Evolutionary conservation across 164 flowering plant genomes (phyloP).

Genomic region (Warburgia ugandensis): DNA sequence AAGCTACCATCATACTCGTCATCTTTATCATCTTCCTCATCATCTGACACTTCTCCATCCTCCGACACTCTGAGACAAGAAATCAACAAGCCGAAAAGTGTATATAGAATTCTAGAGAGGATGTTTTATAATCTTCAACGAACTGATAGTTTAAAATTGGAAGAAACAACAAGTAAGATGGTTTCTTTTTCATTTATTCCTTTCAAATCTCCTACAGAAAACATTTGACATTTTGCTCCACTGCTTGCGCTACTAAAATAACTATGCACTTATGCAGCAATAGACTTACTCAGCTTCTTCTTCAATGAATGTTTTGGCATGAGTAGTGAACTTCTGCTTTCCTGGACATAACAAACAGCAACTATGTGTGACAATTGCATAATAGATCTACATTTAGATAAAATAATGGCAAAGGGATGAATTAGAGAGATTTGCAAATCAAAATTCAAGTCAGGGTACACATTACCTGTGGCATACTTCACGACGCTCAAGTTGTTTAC

Average conservation of each 20-base stretch:
- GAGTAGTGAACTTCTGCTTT: slow-evolving; percentile 22
- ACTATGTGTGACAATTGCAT: background rate
- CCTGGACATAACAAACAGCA: slow-evolving; percentile 29
- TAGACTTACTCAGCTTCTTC: slow-evolving; percentile 83
- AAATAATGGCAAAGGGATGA: background rate
- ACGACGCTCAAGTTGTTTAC: slow-evolving; percentile 10
- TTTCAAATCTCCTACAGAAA: no score
- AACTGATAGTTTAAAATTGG: no score
- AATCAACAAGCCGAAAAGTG: no score
- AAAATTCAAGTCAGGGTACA: background rate
- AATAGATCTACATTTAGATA: no score
- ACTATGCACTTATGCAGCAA: background rate
- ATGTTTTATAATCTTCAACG: no score
- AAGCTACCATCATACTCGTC: slow-evolving; percentile 64
- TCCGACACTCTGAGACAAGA: slow-evolving; percentile 83
- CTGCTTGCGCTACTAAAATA: background rate
- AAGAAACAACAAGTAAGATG: no score
- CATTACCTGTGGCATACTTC: slow-evolving; percentile 34
- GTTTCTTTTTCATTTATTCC: no score
- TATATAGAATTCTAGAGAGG: no score
- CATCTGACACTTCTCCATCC: slow-evolving; percentile 52
- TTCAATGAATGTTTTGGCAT: slow-evolving; percentile 52
- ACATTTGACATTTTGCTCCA: no score
- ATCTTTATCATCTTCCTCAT: slow-evolving; percentile 53
- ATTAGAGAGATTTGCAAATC: background rate